Conservation (phyloP, 2,329 filamentous ascomycete genomes). For the Tricladium varicosporioides region DNA sequence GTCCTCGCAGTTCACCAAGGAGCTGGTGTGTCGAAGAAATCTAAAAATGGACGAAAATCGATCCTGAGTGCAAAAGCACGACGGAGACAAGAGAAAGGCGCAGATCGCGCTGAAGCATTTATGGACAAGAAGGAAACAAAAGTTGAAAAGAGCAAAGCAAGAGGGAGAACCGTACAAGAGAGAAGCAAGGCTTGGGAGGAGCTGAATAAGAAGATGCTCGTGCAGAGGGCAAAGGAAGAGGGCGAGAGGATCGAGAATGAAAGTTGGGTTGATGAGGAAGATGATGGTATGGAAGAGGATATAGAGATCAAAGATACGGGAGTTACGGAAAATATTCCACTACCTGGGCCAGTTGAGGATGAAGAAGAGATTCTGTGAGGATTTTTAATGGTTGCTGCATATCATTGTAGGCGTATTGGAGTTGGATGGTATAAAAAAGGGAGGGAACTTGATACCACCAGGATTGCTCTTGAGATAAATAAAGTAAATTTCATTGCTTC, state of each 20-base stretch:
- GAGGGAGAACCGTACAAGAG: slow-evolving; percentile 46
- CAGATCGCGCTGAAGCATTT: slow-evolving; percentile 59
- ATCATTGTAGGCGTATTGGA: slow-evolving; percentile 20
- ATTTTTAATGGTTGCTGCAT: slow-evolving; percentile 12
- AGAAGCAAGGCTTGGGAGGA: slow-evolving; percentile 57
- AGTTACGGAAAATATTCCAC: slow-evolving; percentile 5
- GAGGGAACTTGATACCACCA: slow-evolving; percentile 23
- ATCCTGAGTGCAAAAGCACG: slow-evolving; percentile 54
- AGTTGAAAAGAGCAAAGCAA: slow-evolving; percentile 52
- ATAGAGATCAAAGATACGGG: slow-evolving; percentile 13
- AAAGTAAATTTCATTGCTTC: too few species aligned
- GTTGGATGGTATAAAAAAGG: slow-evolving; percentile 2
- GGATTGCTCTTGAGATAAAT: not conserved
- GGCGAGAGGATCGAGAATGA: slow-evolving; percentile 26
- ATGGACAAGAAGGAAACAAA: slow-evolving; percentile 57
- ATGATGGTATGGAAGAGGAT: slow-evolving; percentile 17
- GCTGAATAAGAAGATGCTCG: slow-evolving; percentile 46
- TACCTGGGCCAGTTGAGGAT: slow-evolving; percentile 16
- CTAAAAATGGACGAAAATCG: slow-evolving; percentile 54
- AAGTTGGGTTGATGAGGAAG: slow-evolving; percentile 18
- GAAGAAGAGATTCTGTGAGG: slow-evolving; percentile 30
- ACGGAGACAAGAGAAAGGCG: slow-evolving; percentile 53
- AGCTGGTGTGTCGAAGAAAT: slow-evolving; percentile 67
- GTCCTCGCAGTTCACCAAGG: slow-evolving; percentile 66
- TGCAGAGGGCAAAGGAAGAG: slow-evolving; percentile 27